A percentile compares a stretch with the other conserved stretches of the same genome.
Evolutionary conservation across 495 filamentous ascomycete genomes (phyloP).

Genomic region (Penicillium antarcticum): DNA sequence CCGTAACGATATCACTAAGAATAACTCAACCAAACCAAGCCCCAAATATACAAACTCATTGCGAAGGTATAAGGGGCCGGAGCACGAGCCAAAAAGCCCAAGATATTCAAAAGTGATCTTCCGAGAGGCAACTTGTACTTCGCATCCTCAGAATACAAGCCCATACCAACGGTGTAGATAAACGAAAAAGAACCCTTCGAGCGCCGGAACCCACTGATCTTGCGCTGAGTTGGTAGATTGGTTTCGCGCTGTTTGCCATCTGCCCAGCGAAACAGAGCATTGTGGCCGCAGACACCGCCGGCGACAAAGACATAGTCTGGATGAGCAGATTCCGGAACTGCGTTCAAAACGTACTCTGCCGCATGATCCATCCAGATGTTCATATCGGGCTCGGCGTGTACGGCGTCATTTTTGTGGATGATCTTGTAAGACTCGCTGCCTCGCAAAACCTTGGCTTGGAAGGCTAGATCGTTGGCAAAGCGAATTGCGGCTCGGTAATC

Average conservation of each 20-base stretch:
- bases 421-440: slow-evolving; percentile 74
- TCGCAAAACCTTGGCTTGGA: slow-evolving; percentile 83
- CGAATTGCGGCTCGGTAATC: slow-evolving; percentile 64
- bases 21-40: too few species aligned
- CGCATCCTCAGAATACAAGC: too few species aligned
- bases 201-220: too few species aligned
- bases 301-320: slow-evolving; percentile 77
- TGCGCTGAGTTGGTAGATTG: too few species aligned
- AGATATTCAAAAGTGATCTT: too few species aligned
- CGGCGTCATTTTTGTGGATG: slow-evolving; percentile 63
- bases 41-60: too few species aligned
- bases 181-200: too few species aligned
- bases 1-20: too few species aligned
- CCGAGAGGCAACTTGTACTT: too few species aligned
- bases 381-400: slow-evolving; percentile 76
- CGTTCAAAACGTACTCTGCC: slow-evolving; percentile 60
- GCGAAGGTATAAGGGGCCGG: too few species aligned
- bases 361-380: slow-evolving; percentile 30
- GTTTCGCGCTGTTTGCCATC: slow-evolving; percentile 36
- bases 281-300: slow-evolving; percentile 78
- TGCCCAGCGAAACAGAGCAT: slow-evolving; percentile 84
- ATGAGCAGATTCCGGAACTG: slow-evolving; percentile 21
- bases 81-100: too few species aligned
- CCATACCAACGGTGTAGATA: too few species aligned
- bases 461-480: slow-evolving; percentile 76